Evolutionary conservation across 768 basidiomycete genomes (phyloP), one percentile per base, ranked within the genome.

Genomic region (Boletus sp.): DNA sequence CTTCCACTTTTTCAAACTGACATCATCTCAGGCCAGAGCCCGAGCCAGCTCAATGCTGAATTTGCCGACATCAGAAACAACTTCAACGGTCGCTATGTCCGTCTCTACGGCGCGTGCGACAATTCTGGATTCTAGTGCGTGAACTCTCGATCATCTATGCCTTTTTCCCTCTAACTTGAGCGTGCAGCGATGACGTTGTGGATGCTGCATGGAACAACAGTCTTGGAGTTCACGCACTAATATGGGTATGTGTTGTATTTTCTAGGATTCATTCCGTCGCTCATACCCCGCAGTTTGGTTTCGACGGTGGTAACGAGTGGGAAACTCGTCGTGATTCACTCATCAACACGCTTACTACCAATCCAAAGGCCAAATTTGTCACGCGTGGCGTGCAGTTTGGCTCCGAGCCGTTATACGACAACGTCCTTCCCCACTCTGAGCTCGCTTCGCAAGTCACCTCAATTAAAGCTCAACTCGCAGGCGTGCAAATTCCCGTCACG

Each of bases 171-270:
- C 50, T 42, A 21, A 60, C 25, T 29, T 49, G 7, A 25, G 4
- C 17, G 14, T 38, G 11, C 52, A 79, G 79, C 54, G 78, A 88
- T 61, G 77, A 87, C 55, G 67, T 88, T 39, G 75, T 88, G 21
- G 76, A 83, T 38, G 87, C 87, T 23, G 87, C 87, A 7, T 88
- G 85, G 85, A 68, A 72, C 25, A 82, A 81, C 33, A 75, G 79
- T n/a, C 67, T 89, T 27, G 87, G 88, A 42, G 83, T 90, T 6
- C 87, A 89, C 56, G 84, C 85, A 15, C 70, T 88, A 19, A 81
- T 90, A 56, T 89, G 86, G 87, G 86, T 86, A 62, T 60, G 77
- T 46, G 41, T n/a, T 27, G 14, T 35, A 14, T 45, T n/a, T 34
- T 27, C 11, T 29, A 2, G 11, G 10, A 17, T 49, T 3, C 10